phyloP scores from a whole-genome alignment of 2,329 filamentous ascomycete genomes.

The Sporothrix mexicana region DNA sequence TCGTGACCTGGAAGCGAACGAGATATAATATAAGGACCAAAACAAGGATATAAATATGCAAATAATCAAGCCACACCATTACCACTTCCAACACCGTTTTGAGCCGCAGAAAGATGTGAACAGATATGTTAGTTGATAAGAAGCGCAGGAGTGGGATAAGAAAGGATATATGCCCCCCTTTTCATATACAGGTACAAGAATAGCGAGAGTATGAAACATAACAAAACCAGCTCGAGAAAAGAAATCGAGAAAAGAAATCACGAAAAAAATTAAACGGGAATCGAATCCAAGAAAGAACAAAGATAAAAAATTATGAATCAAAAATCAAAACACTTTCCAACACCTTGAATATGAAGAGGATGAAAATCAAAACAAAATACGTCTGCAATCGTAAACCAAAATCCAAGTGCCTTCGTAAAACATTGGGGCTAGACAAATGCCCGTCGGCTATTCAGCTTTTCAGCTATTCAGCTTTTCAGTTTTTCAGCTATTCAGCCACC shows the following conservation, averaged over 20 bases:
- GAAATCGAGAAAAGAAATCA: neutral
- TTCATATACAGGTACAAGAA: slow-evolving; percentile 21
- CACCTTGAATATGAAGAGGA: slow-evolving; percentile 2
- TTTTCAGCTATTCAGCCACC: neutral
- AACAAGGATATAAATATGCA: neutral
- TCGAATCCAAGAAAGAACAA: neutral
- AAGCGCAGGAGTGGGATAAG: slow-evolving; percentile 14
- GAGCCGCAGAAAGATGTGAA: neutral
- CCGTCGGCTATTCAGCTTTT: neutral
- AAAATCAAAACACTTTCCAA: neutral
- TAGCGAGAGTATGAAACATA: neutral
- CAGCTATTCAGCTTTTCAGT: slow-evolving; percentile 15
- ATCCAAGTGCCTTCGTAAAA: neutral
- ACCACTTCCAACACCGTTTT: slow-evolving; percentile 1
- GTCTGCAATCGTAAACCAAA: neutral
- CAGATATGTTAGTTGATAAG: neutral
- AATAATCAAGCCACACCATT: neutral
- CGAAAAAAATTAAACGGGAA: neutral
- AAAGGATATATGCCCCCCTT: slow-evolving; percentile 8
- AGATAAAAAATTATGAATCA: neutral
- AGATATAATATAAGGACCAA: neutral
- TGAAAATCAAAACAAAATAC: neutral
- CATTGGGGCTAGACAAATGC: neutral
- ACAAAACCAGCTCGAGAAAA: neutral
- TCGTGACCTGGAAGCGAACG: no score